phyloP scores from a whole-genome alignment of 1,284 basidiomycete species.

The Ustilago nuda region DNA sequence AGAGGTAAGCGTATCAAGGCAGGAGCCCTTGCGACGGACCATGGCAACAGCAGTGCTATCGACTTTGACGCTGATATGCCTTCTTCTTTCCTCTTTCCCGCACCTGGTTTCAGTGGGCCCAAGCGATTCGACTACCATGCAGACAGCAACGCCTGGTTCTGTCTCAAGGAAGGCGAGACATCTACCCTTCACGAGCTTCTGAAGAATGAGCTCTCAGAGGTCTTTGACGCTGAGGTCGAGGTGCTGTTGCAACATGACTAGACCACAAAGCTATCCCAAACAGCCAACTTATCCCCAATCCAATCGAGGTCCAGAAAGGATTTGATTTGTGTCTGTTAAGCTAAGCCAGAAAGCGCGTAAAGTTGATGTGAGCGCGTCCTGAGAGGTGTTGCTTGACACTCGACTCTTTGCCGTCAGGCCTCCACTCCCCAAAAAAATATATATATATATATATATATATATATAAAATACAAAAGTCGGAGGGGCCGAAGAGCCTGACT shows the following conservation, averaged over 20 bases:
- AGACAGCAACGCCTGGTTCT: constrained; percentile 58
- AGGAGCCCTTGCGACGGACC: neutral
- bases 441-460: too few species aligned
- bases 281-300: neutral
- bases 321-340: neutral
- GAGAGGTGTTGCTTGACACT: neutral
- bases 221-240: constrained; percentile 52
- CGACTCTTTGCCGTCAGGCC: constrained; percentile 13
- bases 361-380: constrained; percentile 4
- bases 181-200: constrained; percentile 56
- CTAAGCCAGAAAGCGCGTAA: constrained; percentile 5
- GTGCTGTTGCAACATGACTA: constrained; percentile 36
- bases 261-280: neutral
- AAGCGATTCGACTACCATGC: constrained; percentile 67
- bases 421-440: too few species aligned
- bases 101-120: constrained; percentile 56
- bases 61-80: neutral
- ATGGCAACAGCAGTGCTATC: neutral
- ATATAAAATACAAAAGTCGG: too few species aligned
- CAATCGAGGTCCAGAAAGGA: neutral
- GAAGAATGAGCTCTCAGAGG: constrained; percentile 52
- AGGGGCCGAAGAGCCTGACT: constrained; percentile 9
- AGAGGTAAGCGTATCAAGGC: constrained; percentile 45
- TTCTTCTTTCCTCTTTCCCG: neutral
- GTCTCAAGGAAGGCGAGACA: constrained; percentile 57